Base-by-base conservation (phyloP, 495 filamentous ascomycete genomes). In the Trichoderma erinaceum region DNA sequence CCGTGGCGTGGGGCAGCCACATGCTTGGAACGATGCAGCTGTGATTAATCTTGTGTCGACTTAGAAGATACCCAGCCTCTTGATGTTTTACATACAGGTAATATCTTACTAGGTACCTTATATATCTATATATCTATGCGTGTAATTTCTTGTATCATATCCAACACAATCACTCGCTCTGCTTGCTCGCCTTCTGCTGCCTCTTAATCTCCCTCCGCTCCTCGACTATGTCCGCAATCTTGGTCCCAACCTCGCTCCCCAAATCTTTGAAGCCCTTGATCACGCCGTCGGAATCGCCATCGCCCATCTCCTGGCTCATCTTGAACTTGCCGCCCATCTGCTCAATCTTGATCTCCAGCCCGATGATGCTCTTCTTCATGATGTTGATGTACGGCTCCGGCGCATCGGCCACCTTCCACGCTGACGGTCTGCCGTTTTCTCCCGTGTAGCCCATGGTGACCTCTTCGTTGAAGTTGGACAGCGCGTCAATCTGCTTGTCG, bases 301-400 rank as follows among this genome's bases (percentile, higher is more conserved):
- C 58, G 12, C 68, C 70, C 78, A 83, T 74, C 72, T 86, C 84
- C 74, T 85, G 82, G 67, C 82, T 85, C 83, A 86, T 84, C 75
- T 86, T 86, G 64, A 78, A 84, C 72, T 86, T 86, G 27, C 85
- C 85, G 50, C 79, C 79, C 63, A 87, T 68, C 2, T 76, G 69
- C n/a, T 77, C 73, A 68, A 87, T 78, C 13, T 71, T 67, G 44
- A 87, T 79, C 73, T 85, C 79, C 52, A 87, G 78, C 0, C 84
- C 85, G 43, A 87, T 80, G 68, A 87, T 86, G 41, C 72, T 76
- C 72, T 82, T 86, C 75, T 80, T 80, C 73, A 86, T 67, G 8
- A 86, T 63, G 0, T 79, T 75, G 27, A 83, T 68, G 73, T 82
- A 86, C 13, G 69, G 67, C 23, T 71, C 72, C 16, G 85, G 85